Evolutionary conservation across 345 rosid genomes (phyloP), one percentile per base, ranked within the genome.

Genomic region (Carallia pectinifolia): DNA sequence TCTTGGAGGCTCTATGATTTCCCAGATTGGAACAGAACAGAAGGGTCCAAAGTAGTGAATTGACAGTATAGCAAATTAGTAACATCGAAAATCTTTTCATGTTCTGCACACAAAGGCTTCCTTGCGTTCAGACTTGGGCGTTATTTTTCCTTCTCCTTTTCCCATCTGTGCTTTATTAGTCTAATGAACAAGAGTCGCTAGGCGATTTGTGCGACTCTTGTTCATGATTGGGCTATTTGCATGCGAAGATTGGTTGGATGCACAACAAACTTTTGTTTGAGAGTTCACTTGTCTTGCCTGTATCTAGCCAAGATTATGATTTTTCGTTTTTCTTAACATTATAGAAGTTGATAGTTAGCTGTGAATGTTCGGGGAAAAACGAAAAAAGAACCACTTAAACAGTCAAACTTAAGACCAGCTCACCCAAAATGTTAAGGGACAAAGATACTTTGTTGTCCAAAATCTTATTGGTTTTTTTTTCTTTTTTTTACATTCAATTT

Each of bases 1-100:
- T 67, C 62, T 67, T 44, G 66, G 68, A 48, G 47, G 61, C 62
- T 62, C 60, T 39, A 56, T 66, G 8, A 47, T 77, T 63, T 62
- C 18, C 31, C 4, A 66, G 63, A 36, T 48, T 6, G 38, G 50
- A 37, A 59, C 36, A n/a, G n/a, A n/a, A n/a, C n/a, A 68, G 54
- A 67, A 58, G 18, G 65, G 16, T 53, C 69, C 70, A 30, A 31
- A n/a, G 44, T 39, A 39, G 34, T 38, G 8, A 65, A 58, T 71
- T 29, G 19, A 54, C 63, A 47, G 16, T 4, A 18, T 37, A 37
- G 54, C 53, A 55, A 13, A 10, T n/a, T 6, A 10, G 16, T 17
- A 30, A 37, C 36, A 7, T 15, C 44, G 68, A 65, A 19, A 39
- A 34, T 36, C 64, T 63, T 31, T 12, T 58, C 18, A 30, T 71